Percentiles rank a stretch among this genome's conserved stretches.
Conservation (phyloP, 2,329 filamentous ascomycete genomes). For the Cadophora sp. region DNA sequence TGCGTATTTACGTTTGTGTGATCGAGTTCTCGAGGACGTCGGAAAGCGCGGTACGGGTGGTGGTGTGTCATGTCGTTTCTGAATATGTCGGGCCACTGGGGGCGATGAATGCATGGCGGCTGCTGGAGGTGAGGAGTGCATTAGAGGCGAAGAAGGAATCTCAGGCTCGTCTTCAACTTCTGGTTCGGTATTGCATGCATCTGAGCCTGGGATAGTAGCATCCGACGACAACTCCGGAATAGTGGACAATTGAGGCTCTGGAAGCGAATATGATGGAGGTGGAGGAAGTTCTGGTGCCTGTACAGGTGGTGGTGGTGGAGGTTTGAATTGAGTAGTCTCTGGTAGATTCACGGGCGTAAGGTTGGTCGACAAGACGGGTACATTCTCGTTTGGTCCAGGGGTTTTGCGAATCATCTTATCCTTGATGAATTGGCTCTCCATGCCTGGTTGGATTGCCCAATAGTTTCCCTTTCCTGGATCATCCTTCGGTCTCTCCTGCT, state of each 20-base stretch:
- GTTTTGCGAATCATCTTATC: conserved; percentile 75
- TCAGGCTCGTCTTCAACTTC: conserved; percentile 57
- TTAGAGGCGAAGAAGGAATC: conserved; percentile 49
- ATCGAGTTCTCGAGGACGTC: conserved; percentile 66
- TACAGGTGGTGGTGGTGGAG: conserved; percentile 36
- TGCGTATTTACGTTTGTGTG: conserved; percentile 77
- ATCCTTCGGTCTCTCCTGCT: conserved; percentile 94
- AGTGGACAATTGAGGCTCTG: conserved; percentile 35
- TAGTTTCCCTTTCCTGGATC: conserved; percentile 98
- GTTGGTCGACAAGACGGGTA: conserved; percentile 40
- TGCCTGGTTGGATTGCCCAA: conserved; percentile 91
- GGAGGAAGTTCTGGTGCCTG: conserved; percentile 36
- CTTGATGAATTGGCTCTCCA: conserved; percentile 88
- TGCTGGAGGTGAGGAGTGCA: conserved; percentile 73
- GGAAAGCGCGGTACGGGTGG: conserved; percentile 69
- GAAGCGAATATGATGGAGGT: conserved; percentile 30
- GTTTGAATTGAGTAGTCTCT: conserved; percentile 40
- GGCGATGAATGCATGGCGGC: conserved; percentile 88
- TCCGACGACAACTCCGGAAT: conserved; percentile 73
- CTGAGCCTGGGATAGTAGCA: conserved; percentile 77
- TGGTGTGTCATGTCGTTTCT: conserved; percentile 72
- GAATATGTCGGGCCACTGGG: conserved; percentile 69
- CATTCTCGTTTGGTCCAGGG: conserved; percentile 61
- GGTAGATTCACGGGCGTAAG: conserved; percentile 34
- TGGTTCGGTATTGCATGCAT: conserved; percentile 57